Evolutionary conservation across 2,329 filamentous ascomycete species (phyloP).

Genomic region (Monilinia fructicola): DNA sequence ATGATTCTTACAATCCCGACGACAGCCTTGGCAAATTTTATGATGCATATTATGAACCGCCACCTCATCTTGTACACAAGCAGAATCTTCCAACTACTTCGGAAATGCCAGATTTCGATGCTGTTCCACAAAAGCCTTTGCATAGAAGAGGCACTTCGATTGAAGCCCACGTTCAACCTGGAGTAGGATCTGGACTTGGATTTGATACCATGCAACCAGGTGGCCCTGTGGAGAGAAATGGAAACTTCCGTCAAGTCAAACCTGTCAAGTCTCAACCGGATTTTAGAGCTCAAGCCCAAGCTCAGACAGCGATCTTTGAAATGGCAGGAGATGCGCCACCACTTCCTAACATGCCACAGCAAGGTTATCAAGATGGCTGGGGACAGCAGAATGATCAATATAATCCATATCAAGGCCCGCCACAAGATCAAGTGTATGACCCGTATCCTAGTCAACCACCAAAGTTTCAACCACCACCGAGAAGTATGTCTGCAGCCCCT

Average conservation of each 20-base stretch:
- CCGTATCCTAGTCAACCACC: slow-evolving; percentile 29
- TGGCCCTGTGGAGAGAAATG: slow-evolving; percentile 41
- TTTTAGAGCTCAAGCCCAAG: slow-evolving; percentile 50
- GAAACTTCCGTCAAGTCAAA: slow-evolving; percentile 47
- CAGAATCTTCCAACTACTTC: slow-evolving; percentile 32
- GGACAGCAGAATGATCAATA: slow-evolving; percentile 31
- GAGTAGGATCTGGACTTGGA: slow-evolving; percentile 7
- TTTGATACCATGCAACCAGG: not conserved
- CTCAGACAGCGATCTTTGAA: slow-evolving; percentile 70
- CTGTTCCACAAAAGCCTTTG: slow-evolving; percentile 23
- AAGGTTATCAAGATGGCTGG: slow-evolving; percentile 34
- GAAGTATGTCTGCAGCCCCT: slow-evolving; percentile 37
- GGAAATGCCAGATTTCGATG: slow-evolving; percentile 40
- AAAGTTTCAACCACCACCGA: slow-evolving; percentile 35
- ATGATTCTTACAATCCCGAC: slow-evolving; percentile 33
- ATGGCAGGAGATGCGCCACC: slow-evolving; percentile 64
- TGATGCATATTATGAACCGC: slow-evolving; percentile 53
- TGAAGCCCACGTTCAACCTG: slow-evolving; percentile 36
- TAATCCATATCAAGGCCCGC: slow-evolving; percentile 28
- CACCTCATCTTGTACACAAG: slow-evolving; percentile 30
- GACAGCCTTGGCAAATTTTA: slow-evolving; percentile 53
- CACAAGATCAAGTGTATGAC: slow-evolving; percentile 29
- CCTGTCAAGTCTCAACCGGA: slow-evolving; percentile 68
- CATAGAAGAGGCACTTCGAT: slow-evolving; percentile 36
- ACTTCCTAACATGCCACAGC: slow-evolving; percentile 47